phyloP scores from a whole-genome alignment of 2,329 filamentous ascomycete species.

The Talaromyces sp. region DNA sequence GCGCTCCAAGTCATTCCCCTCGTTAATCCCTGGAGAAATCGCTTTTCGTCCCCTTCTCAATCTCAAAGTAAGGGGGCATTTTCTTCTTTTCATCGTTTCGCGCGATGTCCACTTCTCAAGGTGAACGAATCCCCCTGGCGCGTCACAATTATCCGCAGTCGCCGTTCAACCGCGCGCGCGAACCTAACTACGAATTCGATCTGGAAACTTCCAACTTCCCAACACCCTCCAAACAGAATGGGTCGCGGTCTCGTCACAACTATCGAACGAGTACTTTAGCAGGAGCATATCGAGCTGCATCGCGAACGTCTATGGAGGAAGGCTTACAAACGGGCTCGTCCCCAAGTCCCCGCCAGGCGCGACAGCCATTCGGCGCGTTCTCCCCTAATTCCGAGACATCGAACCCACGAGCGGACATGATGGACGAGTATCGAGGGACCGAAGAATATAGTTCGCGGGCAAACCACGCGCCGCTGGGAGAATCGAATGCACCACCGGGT shows the following conservation, averaged over 20 bases:
- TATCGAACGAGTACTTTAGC: slow-evolving; percentile 43
- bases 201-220: slow-evolving; percentile 33
- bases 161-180: slow-evolving; percentile 35
- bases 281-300: slow-evolving; percentile 43
- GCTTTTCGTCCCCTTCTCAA: background rate
- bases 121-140: slow-evolving; percentile 30
- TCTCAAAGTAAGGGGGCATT: background rate
- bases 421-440: slow-evolving; percentile 44
- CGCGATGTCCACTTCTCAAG: slow-evolving; percentile 38
- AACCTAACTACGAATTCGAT: slow-evolving; percentile 29
- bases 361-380: slow-evolving; percentile 23
- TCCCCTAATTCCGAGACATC: slow-evolving; percentile 38
- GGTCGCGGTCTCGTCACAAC: slow-evolving; percentile 32
- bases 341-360: slow-evolving; percentile 36
- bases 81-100: slow-evolving; percentile 3
- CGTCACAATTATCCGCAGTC: slow-evolving; percentile 36
- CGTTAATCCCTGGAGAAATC: background rate
- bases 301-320: slow-evolving; percentile 32
- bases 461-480: slow-evolving; percentile 38
- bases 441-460: slow-evolving; percentile 41
- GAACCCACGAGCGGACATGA: slow-evolving; percentile 43
- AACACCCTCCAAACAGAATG: slow-evolving; percentile 33
- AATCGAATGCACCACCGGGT: slow-evolving; percentile 22
- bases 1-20: slow-evolving; percentile 1
- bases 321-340: slow-evolving; percentile 19